Evolutionary conservation across 768 basidiomycete genomes (phyloP).

Genomic region (Mrakia gelida): DNA sequence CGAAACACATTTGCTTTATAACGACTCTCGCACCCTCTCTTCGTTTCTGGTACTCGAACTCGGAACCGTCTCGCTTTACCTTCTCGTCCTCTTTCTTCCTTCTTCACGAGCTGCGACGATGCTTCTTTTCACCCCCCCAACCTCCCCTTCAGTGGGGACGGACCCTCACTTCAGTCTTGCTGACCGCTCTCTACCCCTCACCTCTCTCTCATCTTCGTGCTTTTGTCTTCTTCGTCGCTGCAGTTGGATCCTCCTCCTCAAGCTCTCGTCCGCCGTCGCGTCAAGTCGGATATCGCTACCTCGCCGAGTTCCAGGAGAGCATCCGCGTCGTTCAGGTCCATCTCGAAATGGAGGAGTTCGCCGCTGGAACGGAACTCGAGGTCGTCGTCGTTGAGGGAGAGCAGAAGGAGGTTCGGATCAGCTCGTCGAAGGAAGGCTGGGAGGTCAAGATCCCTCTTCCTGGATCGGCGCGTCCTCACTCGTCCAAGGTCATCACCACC

Average conservation of each 20-base stretch:
- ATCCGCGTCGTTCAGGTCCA: slow-evolving; percentile 74
- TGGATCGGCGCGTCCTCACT: slow-evolving; percentile 43
- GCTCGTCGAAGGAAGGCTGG: not conserved
- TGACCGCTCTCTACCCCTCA: not conserved
- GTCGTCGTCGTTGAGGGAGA: slow-evolving; percentile 58
- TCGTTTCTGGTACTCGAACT: not conserved
- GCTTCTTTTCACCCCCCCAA: not conserved
- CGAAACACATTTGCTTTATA: not conserved
- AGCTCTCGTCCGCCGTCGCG: not conserved
- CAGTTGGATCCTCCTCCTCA: not conserved
- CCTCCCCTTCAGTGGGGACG: slow-evolving; percentile 7
- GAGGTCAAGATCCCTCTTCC: slow-evolving; percentile 41
- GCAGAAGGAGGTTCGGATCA: not conserved
- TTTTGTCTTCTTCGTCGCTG: not conserved
- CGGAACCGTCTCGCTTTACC: not conserved
- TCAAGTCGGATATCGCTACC: not conserved
- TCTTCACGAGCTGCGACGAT: not conserved
- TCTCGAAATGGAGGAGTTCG: slow-evolving; percentile 54
- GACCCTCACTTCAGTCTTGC: not conserved
- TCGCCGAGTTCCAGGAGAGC: slow-evolving; percentile 80
- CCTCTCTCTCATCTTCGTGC: not conserved
- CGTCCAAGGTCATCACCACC: slow-evolving; percentile 61
- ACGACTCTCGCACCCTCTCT: not conserved
- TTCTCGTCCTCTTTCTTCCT: not conserved
- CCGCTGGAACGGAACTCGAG: slow-evolving; percentile 45